These are phyloP conservation scores for Sphagnum fallax DNA, from an alignment of 228 moss, liverwort and hornwort genomes.

Conservation along the genomic window DNA sequence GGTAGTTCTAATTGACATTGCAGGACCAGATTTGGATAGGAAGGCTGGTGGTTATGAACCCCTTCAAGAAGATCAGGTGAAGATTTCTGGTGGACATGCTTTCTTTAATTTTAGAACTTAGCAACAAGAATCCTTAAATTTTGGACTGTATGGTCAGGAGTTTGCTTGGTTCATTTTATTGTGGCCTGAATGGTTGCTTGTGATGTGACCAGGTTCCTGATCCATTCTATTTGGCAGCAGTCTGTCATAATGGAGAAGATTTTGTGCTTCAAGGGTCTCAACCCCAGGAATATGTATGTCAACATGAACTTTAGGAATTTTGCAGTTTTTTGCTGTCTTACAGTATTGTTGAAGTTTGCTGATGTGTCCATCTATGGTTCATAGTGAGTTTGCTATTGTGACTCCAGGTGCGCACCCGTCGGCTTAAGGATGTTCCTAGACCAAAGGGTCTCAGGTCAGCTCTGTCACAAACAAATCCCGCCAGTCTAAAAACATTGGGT, in stretches of 20 bases:
- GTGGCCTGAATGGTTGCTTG: neutral
- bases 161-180: neutral
- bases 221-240: slow-evolving; percentile 22
- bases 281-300: slow-evolving; percentile 15
- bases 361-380: no score
- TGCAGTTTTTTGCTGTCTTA: no score
- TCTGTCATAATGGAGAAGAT: slow-evolving; percentile 12
- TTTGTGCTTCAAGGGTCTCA: slow-evolving; percentile 18
- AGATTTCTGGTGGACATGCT: neutral
- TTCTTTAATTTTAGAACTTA: no score
- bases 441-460: slow-evolving; percentile 11
- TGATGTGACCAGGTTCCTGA: slow-evolving; percentile 19
- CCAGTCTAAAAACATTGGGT: slow-evolving; percentile 9
- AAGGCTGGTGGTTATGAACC: slow-evolving; percentile 16
- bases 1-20: slow-evolving; percentile 15
- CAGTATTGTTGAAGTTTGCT: no score
- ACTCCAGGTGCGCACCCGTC: slow-evolving; percentile 13
- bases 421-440: slow-evolving; percentile 8
- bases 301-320: no score
- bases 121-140: no score
- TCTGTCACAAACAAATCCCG: slow-evolving; percentile 8
- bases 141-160: no score
- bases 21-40: slow-evolving; percentile 20
- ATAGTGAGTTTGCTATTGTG: neutral
- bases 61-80: slow-evolving; percentile 21